Conservation (phyloP, 192 early-diverging fungal genomes). For the Gonapodya sp. region DNA sequence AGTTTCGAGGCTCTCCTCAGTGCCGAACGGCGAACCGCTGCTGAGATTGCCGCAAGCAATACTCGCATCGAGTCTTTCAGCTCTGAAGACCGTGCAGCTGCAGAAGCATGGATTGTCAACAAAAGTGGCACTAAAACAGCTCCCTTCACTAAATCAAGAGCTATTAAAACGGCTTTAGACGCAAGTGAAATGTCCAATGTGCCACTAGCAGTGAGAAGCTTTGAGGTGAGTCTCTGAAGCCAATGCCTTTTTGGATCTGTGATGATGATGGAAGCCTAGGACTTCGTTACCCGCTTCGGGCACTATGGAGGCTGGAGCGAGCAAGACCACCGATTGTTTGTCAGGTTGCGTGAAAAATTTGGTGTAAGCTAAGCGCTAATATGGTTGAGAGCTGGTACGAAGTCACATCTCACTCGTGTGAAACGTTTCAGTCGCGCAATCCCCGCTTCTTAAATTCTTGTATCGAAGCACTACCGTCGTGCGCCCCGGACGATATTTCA, state of each 20-base stretch:
- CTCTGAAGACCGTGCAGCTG: neutral
- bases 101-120: neutral
- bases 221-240: too few relatives aligned
- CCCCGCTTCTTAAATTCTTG: neutral
- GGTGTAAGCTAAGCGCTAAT: neutral
- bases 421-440: neutral
- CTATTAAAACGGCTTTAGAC: too few relatives aligned
- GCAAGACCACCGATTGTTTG: neutral
- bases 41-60: neutral
- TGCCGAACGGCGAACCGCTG: neutral
- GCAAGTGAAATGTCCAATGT: too few relatives aligned
- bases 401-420: neutral
- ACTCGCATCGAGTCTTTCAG: neutral
- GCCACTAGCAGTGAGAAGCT: too few relatives aligned
- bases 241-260: too few relatives aligned
- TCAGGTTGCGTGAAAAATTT: neutral
- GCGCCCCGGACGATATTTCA: neutral
- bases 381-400: neutral
- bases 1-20: neutral
- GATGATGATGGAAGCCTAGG: too few relatives aligned
- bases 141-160: too few relatives aligned
- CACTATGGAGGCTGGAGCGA: neutral
- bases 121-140: too few relatives aligned
- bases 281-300: neutral
- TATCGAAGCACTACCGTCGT: neutral